phyloP scores from a whole-genome alignment of 306 rosid genomes.

The Vicia villosa region DNA sequence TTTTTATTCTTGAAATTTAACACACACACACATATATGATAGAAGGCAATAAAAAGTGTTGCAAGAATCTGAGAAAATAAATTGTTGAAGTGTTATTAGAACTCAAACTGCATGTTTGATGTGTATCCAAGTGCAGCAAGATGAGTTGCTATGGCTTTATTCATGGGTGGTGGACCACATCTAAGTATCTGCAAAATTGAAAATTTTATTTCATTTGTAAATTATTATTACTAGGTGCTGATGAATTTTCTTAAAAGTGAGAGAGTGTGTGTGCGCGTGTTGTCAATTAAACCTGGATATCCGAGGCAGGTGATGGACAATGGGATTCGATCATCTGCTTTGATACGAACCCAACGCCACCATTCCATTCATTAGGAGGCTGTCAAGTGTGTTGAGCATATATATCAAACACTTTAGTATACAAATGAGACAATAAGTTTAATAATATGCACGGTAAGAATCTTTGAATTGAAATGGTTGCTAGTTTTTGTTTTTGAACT shows the following conservation, averaged over 20 bases:
- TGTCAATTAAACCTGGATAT: constrained; percentile 45
- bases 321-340: constrained; percentile 47
- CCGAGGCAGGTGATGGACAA: constrained; percentile 49
- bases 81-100: constrained; percentile 35
- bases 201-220: neutral
- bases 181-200: constrained; percentile 45
- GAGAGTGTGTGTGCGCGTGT: no score
- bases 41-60: neutral
- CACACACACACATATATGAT: neutral
- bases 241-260: neutral
- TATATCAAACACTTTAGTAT: neutral
- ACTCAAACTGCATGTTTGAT: constrained; percentile 50
- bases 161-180: constrained; percentile 62
- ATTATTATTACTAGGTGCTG: neutral
- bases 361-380: constrained; percentile 57
- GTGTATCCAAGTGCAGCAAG: constrained; percentile 54
- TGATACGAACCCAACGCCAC: constrained; percentile 46
- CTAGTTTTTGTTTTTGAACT: neutral
- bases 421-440: no score
- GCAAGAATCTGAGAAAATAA: neutral
- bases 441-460: neutral
- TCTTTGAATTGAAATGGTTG: neutral
- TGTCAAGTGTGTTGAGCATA: constrained; percentile 21
- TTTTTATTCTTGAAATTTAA: neutral
- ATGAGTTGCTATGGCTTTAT: constrained; percentile 48